Evolutionary conservation across 371 early-diverging fungal genomes (phyloP).

Genomic region (Mortierella sp.): DNA sequence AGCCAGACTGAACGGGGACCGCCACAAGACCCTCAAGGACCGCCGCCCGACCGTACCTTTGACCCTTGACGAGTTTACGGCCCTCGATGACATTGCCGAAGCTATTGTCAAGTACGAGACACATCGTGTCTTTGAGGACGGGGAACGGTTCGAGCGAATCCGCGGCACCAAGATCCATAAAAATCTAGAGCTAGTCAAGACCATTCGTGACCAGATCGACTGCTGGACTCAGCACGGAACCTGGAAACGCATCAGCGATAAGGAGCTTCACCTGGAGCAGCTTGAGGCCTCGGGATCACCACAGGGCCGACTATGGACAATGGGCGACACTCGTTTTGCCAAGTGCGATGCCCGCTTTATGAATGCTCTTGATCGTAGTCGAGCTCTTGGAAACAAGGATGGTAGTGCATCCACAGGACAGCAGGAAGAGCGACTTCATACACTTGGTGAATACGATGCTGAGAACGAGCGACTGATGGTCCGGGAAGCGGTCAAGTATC

Average conservation of each 20-base stretch:
- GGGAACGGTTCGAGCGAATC: conserved; percentile 5
- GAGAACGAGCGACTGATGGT: conserved; percentile 27
- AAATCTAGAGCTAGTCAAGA: not conserved
- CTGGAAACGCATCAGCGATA: conserved; percentile 15
- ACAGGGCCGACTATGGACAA: not conserved
- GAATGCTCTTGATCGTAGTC: conserved; percentile 14
- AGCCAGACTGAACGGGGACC: too few species aligned
- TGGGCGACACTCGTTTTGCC: conserved; percentile 20
- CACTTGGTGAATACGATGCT: conserved; percentile 21
- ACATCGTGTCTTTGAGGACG: conserved; percentile 16
- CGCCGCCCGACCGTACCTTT: conserved; percentile 22
- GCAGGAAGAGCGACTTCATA: conserved; percentile 8
- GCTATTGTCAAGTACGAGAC: conserved; percentile 23
- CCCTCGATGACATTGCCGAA: conserved; percentile 24
- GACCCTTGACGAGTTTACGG: conserved; percentile 4
- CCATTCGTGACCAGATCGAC: conserved; percentile 39
- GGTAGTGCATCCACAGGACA: not conserved
- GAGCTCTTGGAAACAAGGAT: not conserved
- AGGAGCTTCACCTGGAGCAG: conserved; percentile 15
- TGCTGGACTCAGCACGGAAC: conserved; percentile 41
- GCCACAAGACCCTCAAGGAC: conserved; percentile 1
- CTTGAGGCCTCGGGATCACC: not conserved
- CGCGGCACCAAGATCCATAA: conserved; percentile 20
- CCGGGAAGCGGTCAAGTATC: conserved; percentile 46
- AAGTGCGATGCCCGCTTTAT: conserved; percentile 33